Conservation (phyloP, 495 filamentous ascomycete species). For the Neohortaea acidophila region DNA sequence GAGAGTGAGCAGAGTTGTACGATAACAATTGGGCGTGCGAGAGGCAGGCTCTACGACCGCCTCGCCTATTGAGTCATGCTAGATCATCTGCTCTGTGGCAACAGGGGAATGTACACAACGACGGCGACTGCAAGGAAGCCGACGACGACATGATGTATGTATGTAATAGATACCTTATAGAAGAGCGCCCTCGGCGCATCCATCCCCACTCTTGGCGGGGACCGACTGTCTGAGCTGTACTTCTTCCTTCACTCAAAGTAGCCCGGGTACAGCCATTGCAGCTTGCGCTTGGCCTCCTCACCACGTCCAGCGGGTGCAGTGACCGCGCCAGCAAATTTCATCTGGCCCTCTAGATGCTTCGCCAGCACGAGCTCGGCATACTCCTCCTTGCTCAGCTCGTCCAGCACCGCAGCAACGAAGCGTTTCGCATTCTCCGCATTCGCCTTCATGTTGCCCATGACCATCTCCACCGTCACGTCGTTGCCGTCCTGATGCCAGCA, state of each 20-base stretch:
- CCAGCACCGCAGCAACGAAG: slow-evolving; percentile 73
- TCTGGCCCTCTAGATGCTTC: slow-evolving; percentile 54
- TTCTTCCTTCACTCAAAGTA: slow-evolving; percentile 28
- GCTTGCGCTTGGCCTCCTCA: slow-evolving; percentile 32
- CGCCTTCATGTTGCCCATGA: slow-evolving; percentile 88
- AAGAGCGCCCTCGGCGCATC: too few species aligned
- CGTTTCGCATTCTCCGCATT: slow-evolving; percentile 76
- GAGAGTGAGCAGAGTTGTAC: too few species aligned
- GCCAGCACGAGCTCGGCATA: slow-evolving; percentile 59
- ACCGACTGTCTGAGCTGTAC: too few species aligned
- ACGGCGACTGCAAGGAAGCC: not conserved
- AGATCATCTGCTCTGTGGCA: too few species aligned
- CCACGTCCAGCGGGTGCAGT: slow-evolving; percentile 27
- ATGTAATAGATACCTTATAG: too few species aligned
- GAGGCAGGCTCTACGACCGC: too few species aligned
- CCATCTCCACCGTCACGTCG: slow-evolving; percentile 83
- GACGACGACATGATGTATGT: not conserved
- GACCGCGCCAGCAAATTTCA: slow-evolving; percentile 38
- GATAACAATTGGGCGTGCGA: too few species aligned
- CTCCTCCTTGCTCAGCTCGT: slow-evolving; percentile 64
- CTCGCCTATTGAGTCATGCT: too few species aligned
- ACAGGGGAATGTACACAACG: too few species aligned
- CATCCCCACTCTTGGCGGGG: too few species aligned
- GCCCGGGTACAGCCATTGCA: slow-evolving; percentile 66
- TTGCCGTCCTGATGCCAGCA: slow-evolving; percentile 64